phyloP scores from a whole-genome alignment of 331 rosid species.

The Quercus tomentella region DNA sequence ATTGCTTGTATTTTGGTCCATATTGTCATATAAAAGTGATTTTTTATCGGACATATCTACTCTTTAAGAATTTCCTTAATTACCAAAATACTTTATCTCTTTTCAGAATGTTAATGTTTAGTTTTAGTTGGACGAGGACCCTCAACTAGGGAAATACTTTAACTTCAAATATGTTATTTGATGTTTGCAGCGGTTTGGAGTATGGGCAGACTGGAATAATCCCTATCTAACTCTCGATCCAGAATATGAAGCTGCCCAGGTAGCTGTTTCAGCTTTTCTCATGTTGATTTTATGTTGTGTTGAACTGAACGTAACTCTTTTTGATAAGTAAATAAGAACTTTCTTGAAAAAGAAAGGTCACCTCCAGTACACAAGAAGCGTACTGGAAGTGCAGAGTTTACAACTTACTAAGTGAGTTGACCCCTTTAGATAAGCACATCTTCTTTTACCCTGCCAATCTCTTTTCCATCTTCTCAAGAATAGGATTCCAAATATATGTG shows the following conservation, averaged over 20 bases:
- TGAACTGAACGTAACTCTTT: conserved; percentile 11
- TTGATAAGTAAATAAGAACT: too few species aligned
- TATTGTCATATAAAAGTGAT: background rate
- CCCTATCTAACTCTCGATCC: conserved; percentile 93
- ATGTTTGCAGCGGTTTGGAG: conserved; percentile 88
- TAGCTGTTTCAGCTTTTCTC: conserved; percentile 45
- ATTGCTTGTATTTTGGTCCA: conserved; percentile 8
- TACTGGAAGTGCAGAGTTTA: too few species aligned
- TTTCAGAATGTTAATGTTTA: background rate
- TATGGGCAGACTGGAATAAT: conserved; percentile 99
- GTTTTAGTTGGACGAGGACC: background rate
- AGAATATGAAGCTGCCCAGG: conserved; percentile 99
- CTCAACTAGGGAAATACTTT: background rate
- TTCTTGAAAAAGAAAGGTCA: too few species aligned
- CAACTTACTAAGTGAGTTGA: too few species aligned
- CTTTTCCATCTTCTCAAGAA: too few species aligned
- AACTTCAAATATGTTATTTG: conserved; percentile 31
- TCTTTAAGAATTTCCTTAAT: background rate
- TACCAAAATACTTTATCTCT: background rate
- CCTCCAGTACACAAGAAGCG: too few species aligned
- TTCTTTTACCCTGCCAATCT: too few species aligned
- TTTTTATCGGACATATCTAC: background rate
- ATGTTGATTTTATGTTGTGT: conserved; percentile 11
- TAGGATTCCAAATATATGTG: too few species aligned
- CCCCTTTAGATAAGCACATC: too few species aligned